Evolutionary conservation across 1,139 yeast genomes (phyloP).

Genomic region (Casaregolazyma lundiana): DNA sequence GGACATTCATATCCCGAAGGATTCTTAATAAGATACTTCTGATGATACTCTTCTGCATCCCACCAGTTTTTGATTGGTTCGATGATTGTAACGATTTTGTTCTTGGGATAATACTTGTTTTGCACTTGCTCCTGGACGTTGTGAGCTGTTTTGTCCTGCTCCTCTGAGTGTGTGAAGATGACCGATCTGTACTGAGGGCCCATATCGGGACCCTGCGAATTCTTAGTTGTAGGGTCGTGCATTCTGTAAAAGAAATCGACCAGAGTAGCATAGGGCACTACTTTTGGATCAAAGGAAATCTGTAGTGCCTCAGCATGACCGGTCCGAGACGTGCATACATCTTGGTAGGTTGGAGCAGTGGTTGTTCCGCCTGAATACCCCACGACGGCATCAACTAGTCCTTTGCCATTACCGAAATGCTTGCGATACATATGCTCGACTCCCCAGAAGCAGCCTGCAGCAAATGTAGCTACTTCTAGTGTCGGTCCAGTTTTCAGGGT

Average conservation of each 20-base stretch:
- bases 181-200: constrained; percentile 87
- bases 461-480: constrained; percentile 36
- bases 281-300: constrained; percentile 69
- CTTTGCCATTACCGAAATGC: constrained; percentile 52
- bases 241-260: constrained; percentile 83
- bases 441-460: constrained; percentile 84
- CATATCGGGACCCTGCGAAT: constrained; percentile 73
- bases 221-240: constrained; percentile 67
- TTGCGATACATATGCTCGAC: constrained; percentile 79
- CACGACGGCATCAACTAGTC: constrained; percentile 70
- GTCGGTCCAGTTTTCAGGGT: constrained; percentile 5
- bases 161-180: constrained; percentile 56
- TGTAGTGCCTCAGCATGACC: constrained; percentile 68
- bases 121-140: constrained; percentile 42
- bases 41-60: constrained; percentile 95
- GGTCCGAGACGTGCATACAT: constrained; percentile 73
- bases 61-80: constrained; percentile 67
- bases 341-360: constrained; percentile 60
- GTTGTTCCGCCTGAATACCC: constrained; percentile 83
- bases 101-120: constrained; percentile 51
- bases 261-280: constrained; percentile 54
- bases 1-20: constrained; percentile 89
- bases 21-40: constrained; percentile 68
- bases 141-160: constrained; percentile 43
- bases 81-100: constrained; percentile 58